Evolutionary conservation across 1,284 basidiomycete species (phyloP).

Genomic region (Ceratobasidium sp.): DNA sequence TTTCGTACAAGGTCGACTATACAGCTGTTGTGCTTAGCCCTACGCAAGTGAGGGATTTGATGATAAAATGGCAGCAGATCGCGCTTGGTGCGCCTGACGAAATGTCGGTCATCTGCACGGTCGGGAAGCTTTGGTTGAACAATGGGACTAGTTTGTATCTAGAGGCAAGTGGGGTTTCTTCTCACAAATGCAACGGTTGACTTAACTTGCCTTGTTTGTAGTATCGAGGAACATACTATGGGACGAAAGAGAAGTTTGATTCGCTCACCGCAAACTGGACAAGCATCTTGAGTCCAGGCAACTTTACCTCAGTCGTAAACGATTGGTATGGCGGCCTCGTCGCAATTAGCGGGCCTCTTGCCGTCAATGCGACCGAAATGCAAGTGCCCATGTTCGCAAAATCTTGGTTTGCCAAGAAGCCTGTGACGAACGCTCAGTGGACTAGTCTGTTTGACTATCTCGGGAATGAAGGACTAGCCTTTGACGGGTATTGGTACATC

Average conservation of each 20-base stretch:
- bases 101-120: constrained; percentile 14
- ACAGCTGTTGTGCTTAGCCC: background rate
- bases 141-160: background rate
- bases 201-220: background rate
- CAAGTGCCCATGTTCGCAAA: background rate
- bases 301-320: background rate
- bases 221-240: constrained; percentile 36
- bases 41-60: constrained; percentile 22
- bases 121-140: background rate
- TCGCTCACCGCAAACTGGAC: constrained; percentile 13
- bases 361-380: constrained; percentile 3
- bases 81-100: constrained; percentile 37
- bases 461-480: constrained; percentile 11
- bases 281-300: constrained; percentile 23
- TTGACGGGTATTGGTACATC: constrained; percentile 30
- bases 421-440: constrained; percentile 16
- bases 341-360: constrained; percentile 18
- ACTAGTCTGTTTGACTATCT: constrained; percentile 43
- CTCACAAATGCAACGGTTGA: too few species aligned
- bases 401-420: constrained; percentile 26
- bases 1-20: constrained; percentile 44
- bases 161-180: background rate
- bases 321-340: constrained; percentile 35
- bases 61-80: constrained; percentile 37
- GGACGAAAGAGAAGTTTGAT: constrained; percentile 8